Conservation (phyloP, 495 filamentous ascomycete species). For the Immersiella caudata region DNA sequence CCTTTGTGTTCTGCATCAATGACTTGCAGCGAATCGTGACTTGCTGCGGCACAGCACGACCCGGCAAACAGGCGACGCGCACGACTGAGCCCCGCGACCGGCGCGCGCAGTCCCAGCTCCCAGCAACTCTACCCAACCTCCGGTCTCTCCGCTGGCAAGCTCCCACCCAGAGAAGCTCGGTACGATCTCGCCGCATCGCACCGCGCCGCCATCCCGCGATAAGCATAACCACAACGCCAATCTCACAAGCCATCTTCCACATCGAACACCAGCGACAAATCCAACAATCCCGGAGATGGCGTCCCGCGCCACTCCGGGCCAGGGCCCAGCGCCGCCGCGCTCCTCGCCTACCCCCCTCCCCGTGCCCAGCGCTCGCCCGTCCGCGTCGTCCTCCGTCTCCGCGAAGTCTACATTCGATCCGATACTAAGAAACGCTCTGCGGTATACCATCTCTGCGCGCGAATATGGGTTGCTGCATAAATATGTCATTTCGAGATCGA, state of each 20-base stretch:
- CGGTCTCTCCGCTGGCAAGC: background rate
- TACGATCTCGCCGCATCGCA: background rate
- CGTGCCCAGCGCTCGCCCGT: background rate
- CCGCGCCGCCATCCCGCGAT: background rate
- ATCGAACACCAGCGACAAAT: too few relatives aligned
- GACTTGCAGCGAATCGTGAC: background rate
- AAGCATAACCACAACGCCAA: background rate
- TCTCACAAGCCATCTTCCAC: background rate
- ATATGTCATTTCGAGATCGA: conserved; percentile 70
- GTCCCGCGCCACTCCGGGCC: conserved; percentile 2
- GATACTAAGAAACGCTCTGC: conserved; percentile 74
- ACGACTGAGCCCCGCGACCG: background rate
- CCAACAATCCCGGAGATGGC: conserved; percentile 12
- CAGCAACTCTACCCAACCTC: background rate
- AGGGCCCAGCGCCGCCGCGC: conserved; percentile 26
- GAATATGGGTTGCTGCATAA: conserved; percentile 84
- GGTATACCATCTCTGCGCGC: conserved; percentile 79
- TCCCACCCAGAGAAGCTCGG: background rate
- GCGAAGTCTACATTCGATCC: conserved; percentile 53
- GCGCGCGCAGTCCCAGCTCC: background rate
- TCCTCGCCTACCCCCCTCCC: conserved; percentile 31
- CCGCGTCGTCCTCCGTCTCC: background rate
- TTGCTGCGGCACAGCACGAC: background rate
- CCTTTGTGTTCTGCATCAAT: background rate
- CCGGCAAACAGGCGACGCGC: background rate